Evolutionary conservation across 108 stramenopile genomes (phyloP).

Genomic region (Pseudonitzschia multistriata): DNA sequence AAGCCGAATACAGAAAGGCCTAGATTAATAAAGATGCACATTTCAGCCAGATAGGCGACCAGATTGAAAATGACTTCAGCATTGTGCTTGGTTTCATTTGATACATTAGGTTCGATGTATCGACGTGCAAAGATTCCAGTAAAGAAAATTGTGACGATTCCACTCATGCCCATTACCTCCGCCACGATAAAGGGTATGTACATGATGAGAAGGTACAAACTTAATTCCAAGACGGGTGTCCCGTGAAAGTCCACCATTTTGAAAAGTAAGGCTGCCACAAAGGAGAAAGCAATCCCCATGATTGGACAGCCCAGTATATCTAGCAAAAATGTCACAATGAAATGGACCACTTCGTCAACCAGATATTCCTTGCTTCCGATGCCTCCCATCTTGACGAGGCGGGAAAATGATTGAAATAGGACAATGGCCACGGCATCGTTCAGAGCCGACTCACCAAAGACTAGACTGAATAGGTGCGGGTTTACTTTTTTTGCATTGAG

Average conservation of each 20-base stretch:
- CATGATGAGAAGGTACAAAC: conserved; percentile 58
- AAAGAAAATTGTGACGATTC: conserved; percentile 87
- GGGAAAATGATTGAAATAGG: conserved; percentile 54
- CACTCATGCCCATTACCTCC: conserved; percentile 57
- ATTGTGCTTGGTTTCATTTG: conserved; percentile 33
- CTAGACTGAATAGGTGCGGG: conserved; percentile 72
- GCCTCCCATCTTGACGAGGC: conserved; percentile 9
- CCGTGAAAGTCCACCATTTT: conserved; percentile 49
- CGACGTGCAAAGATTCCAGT: conserved; percentile 59
- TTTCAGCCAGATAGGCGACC: conserved; percentile 63
- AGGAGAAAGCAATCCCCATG: conserved; percentile 57
- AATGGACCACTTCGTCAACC: conserved; percentile 12
- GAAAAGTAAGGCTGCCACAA: conserved; percentile 52
- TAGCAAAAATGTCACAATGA: conserved; percentile 46
- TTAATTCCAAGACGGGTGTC: conserved; percentile 47
- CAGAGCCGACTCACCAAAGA: conserved; percentile 84
- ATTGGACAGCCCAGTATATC: conserved; percentile 51
- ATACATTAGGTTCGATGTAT: conserved; percentile 61
- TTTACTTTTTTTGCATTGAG: conserved; percentile 71
- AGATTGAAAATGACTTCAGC: conserved; percentile 52
- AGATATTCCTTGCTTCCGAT: background rate
- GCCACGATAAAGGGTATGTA: conserved; percentile 74
- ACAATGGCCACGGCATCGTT: conserved; percentile 88
- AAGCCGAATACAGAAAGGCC: conserved; percentile 61
- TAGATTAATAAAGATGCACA: conserved; percentile 78